Evolutionary conservation across 148 eudicot species (phyloP), one percentile per base, ranked within the genome.

Genomic region (Oxyria digyna): DNA sequence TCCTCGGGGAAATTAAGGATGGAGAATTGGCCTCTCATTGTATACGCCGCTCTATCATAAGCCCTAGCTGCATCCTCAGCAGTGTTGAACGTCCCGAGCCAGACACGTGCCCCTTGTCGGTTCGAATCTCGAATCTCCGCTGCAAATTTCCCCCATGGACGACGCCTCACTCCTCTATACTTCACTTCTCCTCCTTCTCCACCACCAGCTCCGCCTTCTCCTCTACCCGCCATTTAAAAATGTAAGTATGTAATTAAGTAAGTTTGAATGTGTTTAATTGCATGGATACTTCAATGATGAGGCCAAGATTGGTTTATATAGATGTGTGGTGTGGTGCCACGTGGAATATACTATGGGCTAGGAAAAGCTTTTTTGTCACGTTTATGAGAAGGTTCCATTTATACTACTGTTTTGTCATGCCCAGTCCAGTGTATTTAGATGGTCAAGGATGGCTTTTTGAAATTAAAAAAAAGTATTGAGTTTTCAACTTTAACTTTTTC

Each of bases 81-180:
- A 0, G 96, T 87, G 59, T 75, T 71, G 67, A 87, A 89, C 14
- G 96, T 87, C 3, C 97, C 97, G 0, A 90, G 81, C 97, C 97
- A 90, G 0, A 90, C 86, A 0, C 97, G 71, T 0, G 88, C 89
- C 0, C 97, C 97, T 0, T 82, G 91, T 68, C 80, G 79, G 48
- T 78, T 72, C 0, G 97, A 82, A 74, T 90, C 91, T 0, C 97
- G 86, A 4, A 90, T 90, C 68, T 90, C 97, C 0, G 96, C 88
- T 20, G 93, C 96, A 32, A 78, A 90, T 59, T 90, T 90, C 14
- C 96, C 96, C 96, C 97, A 90, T 1, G 93, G 96, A n/a, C 96
- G 80, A 71, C 74, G 72, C 13, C 96, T 69, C 0, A 90, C 96
- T 6, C 93, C 97, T 67, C 93, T 64, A 66, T 87, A 90, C 73